Base-by-base conservation (phyloP, 139 green algal species). In the Pseudopediastrum boryanum region DNA sequence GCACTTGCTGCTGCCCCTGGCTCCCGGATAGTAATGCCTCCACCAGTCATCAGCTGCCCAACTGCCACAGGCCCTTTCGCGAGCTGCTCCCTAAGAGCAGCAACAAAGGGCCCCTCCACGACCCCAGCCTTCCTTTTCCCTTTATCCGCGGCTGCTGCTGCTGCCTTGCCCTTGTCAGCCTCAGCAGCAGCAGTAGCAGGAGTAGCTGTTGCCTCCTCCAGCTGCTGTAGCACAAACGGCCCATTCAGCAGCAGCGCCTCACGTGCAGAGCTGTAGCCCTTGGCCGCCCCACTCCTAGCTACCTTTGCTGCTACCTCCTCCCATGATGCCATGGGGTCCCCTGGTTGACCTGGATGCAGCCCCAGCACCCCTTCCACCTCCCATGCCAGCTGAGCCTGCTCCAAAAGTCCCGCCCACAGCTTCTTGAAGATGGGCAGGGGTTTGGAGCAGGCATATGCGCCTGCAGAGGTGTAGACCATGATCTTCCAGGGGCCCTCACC, bases 231-330 rank as follows among this genome's bases (percentile, higher is more conserved):
- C 41, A 97, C 42, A 51, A 97, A 97, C 38, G 80, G 87, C 39
- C 86, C 91, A 56, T 93, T 94, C 39, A 96, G 75, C 71, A 93
- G 78, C 77, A 97, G 85, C 0, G 90, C 91, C 54, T 94, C 88
- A 0, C 85, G 71, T 0, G 88, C 78, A 21, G 54, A 78, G 39
- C 67, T 51, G 81, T 94, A 96, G 61, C 80, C 79, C 52, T 80
- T 85, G 77, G 82, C 88, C 12, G 90, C 79, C 85, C 94, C 94
- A 67, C 84, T 77, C 19, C 92, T 87, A 0, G 90, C 85, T 35
- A 97, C 81, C 48, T 85, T 85, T 42, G 86, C 86, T 29, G 94
- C 80, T 0, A 97, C 85, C 39, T 93, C 89, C 9, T 95, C 89
- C 21, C 93, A 71, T 21, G 63, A 84, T 29, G 87, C 70, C 4